These are phyloP conservation scores for Xylaria sp. DNA, from an alignment of 2,329 filamentous ascomycete genomes.

Conservation along the genomic window DNA sequence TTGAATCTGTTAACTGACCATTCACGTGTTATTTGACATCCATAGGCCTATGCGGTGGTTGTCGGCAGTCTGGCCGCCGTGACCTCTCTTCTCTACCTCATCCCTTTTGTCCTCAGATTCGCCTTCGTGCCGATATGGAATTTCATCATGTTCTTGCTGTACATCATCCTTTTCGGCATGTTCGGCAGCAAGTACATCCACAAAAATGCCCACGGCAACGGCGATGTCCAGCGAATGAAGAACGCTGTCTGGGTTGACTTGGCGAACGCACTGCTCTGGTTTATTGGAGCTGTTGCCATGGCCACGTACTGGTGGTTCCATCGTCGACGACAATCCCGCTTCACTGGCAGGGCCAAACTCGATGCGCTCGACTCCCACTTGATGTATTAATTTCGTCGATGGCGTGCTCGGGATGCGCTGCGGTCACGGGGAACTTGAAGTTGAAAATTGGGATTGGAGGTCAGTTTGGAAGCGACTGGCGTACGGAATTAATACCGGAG, in stretches of 20 bases:
- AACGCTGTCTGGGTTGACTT: slow-evolving; percentile 81
- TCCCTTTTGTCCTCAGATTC: slow-evolving; percentile 55
- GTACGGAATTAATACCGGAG: neutral
- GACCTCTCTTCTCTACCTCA: slow-evolving; percentile 59
- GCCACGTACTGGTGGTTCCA: slow-evolving; percentile 55
- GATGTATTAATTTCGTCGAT: slow-evolving; percentile 16
- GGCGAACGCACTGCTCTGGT: slow-evolving; percentile 69
- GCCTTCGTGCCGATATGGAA: slow-evolving; percentile 62
- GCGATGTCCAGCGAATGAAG: slow-evolving; percentile 70
- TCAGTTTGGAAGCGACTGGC: neutral
- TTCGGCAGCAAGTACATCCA: slow-evolving; percentile 77
- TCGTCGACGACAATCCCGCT: slow-evolving; percentile 47
- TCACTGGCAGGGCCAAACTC: slow-evolving; percentile 55
- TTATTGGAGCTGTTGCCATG: slow-evolving; percentile 54
- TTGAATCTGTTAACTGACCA: slow-evolving; percentile 6
- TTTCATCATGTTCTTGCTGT: slow-evolving; percentile 66
- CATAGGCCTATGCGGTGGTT: slow-evolving; percentile 64
- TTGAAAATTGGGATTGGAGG: neutral
- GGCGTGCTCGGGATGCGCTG: neutral
- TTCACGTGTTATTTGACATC: neutral
- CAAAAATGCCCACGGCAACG: slow-evolving; percentile 58
- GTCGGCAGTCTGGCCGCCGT: slow-evolving; percentile 60
- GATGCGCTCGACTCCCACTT: slow-evolving; percentile 19
- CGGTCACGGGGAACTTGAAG: too few species aligned
- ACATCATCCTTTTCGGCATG: slow-evolving; percentile 75